Evolutionary conservation across 768 basidiomycete species (phyloP).

Genomic region (Clathrus columnatus): DNA sequence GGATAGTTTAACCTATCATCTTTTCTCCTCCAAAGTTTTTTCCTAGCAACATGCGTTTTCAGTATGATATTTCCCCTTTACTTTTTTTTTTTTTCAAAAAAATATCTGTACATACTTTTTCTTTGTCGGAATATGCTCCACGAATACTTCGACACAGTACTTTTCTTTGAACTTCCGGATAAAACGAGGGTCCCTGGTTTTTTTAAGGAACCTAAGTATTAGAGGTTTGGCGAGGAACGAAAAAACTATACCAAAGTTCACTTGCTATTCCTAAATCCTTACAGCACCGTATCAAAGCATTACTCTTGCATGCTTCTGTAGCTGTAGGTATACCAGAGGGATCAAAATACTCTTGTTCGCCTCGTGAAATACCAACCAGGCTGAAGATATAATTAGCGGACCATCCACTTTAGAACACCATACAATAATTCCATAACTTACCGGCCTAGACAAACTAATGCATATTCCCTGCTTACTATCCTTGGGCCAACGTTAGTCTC

Average conservation of each 20-base stretch:
- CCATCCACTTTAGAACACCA: neutral
- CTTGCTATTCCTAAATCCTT: constrained; percentile 95
- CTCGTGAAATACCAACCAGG: constrained; percentile 82
- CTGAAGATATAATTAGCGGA: constrained; percentile 29
- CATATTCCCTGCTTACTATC: constrained; percentile 90
- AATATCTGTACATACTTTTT: constrained; percentile 61
- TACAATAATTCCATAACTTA: constrained; percentile 34
- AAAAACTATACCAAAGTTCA: constrained; percentile 74
- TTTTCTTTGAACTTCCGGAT: constrained; percentile 87
- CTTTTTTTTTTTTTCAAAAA: neutral
- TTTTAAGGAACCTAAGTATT: neutral
- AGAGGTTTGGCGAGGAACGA: neutral
- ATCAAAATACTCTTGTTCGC: constrained; percentile 96
- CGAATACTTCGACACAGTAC: constrained; percentile 78
- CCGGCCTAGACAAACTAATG: constrained; percentile 87
- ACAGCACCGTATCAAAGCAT: constrained; percentile 95
- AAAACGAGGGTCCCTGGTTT: constrained; percentile 83
- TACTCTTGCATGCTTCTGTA: constrained; percentile 91
- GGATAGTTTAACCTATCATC: constrained; percentile 87
- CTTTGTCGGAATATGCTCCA: constrained; percentile 74
- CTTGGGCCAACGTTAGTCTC: constrained; percentile 85
- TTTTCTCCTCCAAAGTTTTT: constrained; percentile 85
- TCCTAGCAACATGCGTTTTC: constrained; percentile 37
- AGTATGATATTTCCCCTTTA: neutral
- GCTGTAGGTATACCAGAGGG: constrained; percentile 86